Evolutionary conservation across 163 green algal species (phyloP).

Genomic region (Chlamydomonas reinhardtii): DNA sequence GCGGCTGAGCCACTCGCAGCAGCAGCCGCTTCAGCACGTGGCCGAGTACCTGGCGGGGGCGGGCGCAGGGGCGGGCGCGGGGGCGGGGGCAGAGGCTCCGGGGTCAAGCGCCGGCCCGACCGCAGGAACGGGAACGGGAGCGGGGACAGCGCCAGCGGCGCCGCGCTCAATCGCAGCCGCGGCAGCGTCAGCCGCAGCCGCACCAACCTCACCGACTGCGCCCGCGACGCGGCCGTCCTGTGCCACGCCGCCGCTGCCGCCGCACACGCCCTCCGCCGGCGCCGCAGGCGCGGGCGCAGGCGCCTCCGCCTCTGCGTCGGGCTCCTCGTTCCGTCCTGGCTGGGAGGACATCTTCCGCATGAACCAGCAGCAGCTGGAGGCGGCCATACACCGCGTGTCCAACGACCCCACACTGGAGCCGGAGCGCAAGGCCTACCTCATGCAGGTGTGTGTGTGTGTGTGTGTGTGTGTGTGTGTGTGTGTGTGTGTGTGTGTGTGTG

Average conservation of each 20-base stretch:
- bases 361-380: conserved; percentile 97
- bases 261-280: too few relatives aligned
- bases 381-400: conserved; percentile 77
- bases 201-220: too few relatives aligned
- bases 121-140: too few relatives aligned
- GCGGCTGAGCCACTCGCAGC: too few relatives aligned
- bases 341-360: conserved; percentile 99
- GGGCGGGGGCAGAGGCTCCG: conserved; percentile 58
- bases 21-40: conserved; percentile 67
- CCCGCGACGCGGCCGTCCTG: too few relatives aligned
- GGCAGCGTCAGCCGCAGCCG: too few relatives aligned
- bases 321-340: conserved; percentile 82
- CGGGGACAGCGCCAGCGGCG: too few relatives aligned
- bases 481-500: too few relatives aligned
- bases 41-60: conserved; percentile 72
- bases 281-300: background rate
- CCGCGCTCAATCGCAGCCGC: too few relatives aligned
- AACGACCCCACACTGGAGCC: conserved; percentile 91
- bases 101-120: too few relatives aligned
- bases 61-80: background rate
- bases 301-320: conserved; percentile 29
- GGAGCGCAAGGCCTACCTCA: conserved; percentile 96
- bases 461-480: too few relatives aligned
- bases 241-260: too few relatives aligned
- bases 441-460: conserved; percentile 58